Evolutionary conservation across 768 basidiomycete genomes (phyloP), one percentile per base, ranked within the genome.

Genomic region (Tubosaeta brunneosetosa): DNA sequence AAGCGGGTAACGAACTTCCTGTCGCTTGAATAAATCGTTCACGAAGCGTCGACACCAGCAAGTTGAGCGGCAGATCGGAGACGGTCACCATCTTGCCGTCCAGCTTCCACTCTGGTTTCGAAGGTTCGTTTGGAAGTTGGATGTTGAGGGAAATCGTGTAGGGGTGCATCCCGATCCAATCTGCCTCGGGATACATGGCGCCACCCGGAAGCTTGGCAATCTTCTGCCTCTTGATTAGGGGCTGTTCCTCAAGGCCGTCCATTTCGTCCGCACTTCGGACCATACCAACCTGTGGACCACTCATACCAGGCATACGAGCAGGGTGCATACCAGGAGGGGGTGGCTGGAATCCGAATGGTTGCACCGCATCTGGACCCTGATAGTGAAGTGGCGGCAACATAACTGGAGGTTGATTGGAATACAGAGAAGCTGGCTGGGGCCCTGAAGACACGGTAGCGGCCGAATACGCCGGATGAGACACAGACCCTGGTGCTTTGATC

Each of bases 21-120:
- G 88, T 85, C 49, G 83, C 79, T 55, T 84, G 81, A 55, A 88
- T 73, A 51, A 97, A 90, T 49, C 92, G 85, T 67, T 97, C 94
- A 38, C 95, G 85, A 19, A 99, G 75, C 3, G 91, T 89, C 7
- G 91, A 91, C 52, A 97, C 88, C 42, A 94, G 73, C 42, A 92
- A 72, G 51, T 81, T 92, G 61, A 97, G 78, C 10, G 92, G 89
- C 31, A 97, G 71, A 52, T 97, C 92, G 1, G 83, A 79, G 52
- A 99, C 77, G 10, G 83, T 83, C 53, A 94, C 82, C 37, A 83
- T 73, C 48, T 77, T 78, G 0, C 94, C 94, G 62, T 95, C 84
- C 49, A 97, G 75, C 63, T 95, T 94, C 91, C 90, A 95, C 69
- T 95, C 94, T 0, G 94, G 86, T 66, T 90, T 93, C 32, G 85